Evolutionary conservation across 2,329 filamentous ascomycete genomes (phyloP).

Genomic region (Elsinoe australis): DNA sequence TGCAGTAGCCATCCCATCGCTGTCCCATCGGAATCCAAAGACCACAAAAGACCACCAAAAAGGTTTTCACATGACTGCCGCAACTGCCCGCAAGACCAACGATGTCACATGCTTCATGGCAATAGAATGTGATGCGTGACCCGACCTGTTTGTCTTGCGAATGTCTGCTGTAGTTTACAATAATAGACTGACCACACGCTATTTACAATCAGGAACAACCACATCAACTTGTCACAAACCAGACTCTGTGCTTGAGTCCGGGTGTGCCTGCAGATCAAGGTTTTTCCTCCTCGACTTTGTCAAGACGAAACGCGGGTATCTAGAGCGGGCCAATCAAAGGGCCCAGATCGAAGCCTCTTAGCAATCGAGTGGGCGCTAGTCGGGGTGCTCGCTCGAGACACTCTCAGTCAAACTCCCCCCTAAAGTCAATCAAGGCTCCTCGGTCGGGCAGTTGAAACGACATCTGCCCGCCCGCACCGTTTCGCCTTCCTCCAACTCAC

Average conservation of each 20-base stretch:
- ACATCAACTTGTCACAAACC: not conserved
- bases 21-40: constrained; percentile 2
- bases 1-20: not conserved
- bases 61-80: not conserved
- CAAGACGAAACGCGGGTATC: constrained; percentile 12
- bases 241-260: constrained; percentile 3
- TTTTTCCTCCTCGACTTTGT: constrained; percentile 6
- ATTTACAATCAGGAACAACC: no score
- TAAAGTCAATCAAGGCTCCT: constrained; percentile 12
- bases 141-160: no score
- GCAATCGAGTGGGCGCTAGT: constrained; percentile 1
- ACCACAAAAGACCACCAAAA: constrained; percentile 7
- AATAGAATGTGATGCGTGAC: no score
- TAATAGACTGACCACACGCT: no score
- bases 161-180: no score
- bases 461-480: constrained; percentile 15
- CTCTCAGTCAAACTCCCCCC: constrained; percentile 14
- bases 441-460: constrained; percentile 13
- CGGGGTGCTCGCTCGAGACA: constrained; percentile 3
- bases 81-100: no score
- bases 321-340: constrained; percentile 3
- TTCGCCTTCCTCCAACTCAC: constrained; percentile 13
- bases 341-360: not conserved
- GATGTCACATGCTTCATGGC: no score
- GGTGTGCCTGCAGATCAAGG: constrained; percentile 11